Evolutionary conservation across 2,329 filamentous ascomycete genomes (phyloP).

Genomic region (Chaetomium sp.): DNA sequence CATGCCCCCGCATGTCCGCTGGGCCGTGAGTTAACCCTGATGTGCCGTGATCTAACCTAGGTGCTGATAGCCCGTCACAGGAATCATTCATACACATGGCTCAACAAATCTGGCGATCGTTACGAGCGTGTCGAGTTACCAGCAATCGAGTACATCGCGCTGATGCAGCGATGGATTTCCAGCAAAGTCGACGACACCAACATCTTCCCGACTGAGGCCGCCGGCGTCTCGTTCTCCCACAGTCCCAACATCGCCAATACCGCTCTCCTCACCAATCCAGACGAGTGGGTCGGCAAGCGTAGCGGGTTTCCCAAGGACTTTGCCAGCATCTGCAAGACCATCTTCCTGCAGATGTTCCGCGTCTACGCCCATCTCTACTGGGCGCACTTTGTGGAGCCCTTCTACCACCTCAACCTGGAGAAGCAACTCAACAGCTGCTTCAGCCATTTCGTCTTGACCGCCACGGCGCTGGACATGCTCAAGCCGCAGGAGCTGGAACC

Average conservation of each 20-base stretch:
- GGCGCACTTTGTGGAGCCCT: constrained; percentile 74
- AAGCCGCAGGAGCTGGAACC: constrained; percentile 78
- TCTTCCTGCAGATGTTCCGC: constrained; percentile 87
- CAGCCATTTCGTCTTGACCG: constrained; percentile 69
- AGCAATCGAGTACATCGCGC: constrained; percentile 78
- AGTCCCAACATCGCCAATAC: constrained; percentile 54
- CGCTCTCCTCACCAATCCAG: constrained; percentile 52
- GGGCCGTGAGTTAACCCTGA: constrained; percentile 62
- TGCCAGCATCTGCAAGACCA: constrained; percentile 74
- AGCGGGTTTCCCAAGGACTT: constrained; percentile 81
- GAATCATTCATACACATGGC: constrained; percentile 82
- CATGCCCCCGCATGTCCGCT: constrained; percentile 83
- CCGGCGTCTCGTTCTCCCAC: constrained; percentile 56
- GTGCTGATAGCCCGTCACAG: constrained; percentile 38
- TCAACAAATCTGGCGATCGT: constrained; percentile 61
- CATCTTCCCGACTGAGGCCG: constrained; percentile 76
- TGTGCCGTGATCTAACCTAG: not conserved
- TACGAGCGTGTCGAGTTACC: constrained; percentile 77
- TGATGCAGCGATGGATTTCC: constrained; percentile 84
- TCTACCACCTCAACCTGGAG: constrained; percentile 69
- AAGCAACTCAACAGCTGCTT: constrained; percentile 74
- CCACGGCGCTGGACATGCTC: constrained; percentile 69
- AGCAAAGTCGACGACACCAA: constrained; percentile 77
- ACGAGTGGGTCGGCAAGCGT: constrained; percentile 74
- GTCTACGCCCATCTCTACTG: constrained; percentile 90